phyloP scores from a whole-genome alignment of 495 filamentous ascomycete genomes.

The Cercophora scortea region DNA sequence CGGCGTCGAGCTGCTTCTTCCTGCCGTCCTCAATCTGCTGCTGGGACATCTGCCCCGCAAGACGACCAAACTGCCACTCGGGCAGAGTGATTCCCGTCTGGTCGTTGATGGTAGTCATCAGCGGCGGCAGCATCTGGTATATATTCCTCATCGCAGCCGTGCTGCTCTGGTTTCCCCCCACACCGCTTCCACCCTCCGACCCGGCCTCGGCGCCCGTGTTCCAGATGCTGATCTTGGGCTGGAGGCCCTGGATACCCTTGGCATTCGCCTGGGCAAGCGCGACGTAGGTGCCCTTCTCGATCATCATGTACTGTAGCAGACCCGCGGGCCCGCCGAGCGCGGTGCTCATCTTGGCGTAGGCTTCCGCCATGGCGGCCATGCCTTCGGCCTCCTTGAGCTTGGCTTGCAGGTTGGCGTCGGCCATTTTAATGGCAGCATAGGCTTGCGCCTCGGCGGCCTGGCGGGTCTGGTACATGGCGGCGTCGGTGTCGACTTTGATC shows the following conservation, averaged over 20 bases:
- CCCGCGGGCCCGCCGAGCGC: conserved; percentile 70
- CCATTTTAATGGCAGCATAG: conserved; percentile 45
- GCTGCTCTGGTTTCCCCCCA: conserved; percentile 23
- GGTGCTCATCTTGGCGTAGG: conserved; percentile 57
- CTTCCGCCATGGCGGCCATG: conserved; percentile 65
- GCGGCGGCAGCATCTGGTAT: conserved; percentile 70
- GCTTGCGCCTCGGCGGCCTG: conserved; percentile 31
- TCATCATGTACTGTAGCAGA: conserved; percentile 71
- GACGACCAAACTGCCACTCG: conserved; percentile 55
- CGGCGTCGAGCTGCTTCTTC: not conserved
- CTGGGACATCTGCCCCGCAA: conserved; percentile 26
- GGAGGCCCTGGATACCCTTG: conserved; percentile 61
- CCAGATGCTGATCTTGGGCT: conserved; percentile 85
- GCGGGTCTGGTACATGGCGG: conserved; percentile 33
- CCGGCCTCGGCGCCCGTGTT: conserved; percentile 57
- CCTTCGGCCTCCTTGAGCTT: conserved; percentile 68
- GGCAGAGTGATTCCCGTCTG: conserved; percentile 74
- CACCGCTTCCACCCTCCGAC: conserved; percentile 17
- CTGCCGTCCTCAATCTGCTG: conserved; percentile 3
- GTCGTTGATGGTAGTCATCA: conserved; percentile 74
- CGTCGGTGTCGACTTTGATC: conserved; percentile 34
- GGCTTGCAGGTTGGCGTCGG: conserved; percentile 53
- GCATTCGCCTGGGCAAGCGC: conserved; percentile 63
- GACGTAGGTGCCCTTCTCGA: conserved; percentile 58
- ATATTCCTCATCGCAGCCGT: conserved; percentile 41